phyloP scores from a whole-genome alignment of 2,329 filamentous ascomycete genomes.

The Rutstroemia sp. region DNA sequence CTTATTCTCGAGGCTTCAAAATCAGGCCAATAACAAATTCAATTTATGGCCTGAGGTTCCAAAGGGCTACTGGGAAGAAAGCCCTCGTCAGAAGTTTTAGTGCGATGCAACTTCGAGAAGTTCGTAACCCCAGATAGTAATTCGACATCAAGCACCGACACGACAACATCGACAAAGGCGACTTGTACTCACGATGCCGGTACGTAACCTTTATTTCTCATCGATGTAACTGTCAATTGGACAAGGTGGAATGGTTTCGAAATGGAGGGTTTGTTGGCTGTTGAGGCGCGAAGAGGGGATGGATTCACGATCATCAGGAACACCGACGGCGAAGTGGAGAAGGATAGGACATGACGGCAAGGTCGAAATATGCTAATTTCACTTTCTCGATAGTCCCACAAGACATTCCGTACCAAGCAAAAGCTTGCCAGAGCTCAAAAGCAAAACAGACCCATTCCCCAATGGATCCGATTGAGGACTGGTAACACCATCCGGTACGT shows the following conservation, averaged over 20 bases:
- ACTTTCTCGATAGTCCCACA: slow-evolving; percentile 71
- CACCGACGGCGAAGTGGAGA: neutral
- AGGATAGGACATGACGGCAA: slow-evolving; percentile 6
- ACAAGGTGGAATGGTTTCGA: neutral
- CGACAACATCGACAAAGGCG: slow-evolving; percentile 25
- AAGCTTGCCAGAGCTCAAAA: slow-evolving; percentile 99
- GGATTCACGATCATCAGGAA: neutral
- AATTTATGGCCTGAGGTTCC: neutral
- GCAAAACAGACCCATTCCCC: slow-evolving; percentile 99
- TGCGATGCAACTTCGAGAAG: neutral
- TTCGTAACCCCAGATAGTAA: neutral
- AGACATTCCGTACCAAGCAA: slow-evolving; percentile 99
- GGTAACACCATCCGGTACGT: slow-evolving; percentile 96
- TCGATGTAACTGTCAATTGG: neutral
- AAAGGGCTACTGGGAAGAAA: slow-evolving; percentile 10
- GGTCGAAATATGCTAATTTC: slow-evolving; percentile 14
- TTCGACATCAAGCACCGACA: slow-evolving; percentile 5
- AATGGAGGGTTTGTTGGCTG: neutral
- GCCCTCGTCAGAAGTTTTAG: slow-evolving; percentile 10
- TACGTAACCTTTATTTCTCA: slow-evolving; percentile 29
- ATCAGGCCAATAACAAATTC: neutral
- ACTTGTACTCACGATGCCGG: slow-evolving; percentile 47
- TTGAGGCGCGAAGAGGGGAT: neutral
- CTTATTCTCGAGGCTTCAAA: neutral
- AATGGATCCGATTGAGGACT: slow-evolving; percentile 98